Evolutionary conservation across 306 rosid species (phyloP), one percentile per base, ranked within the genome.

Genomic region (Adenanthera pavonina): DNA sequence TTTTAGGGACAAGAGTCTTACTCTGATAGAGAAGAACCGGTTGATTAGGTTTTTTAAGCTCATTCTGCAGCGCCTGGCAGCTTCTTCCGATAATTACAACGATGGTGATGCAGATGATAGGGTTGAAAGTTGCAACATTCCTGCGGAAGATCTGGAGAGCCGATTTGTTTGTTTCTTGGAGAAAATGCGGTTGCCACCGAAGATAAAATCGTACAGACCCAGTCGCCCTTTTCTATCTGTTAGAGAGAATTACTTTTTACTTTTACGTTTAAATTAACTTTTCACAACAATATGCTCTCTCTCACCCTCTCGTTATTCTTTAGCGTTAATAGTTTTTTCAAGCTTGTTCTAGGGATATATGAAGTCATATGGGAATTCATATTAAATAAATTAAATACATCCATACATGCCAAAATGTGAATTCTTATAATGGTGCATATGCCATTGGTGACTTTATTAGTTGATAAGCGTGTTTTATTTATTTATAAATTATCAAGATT

Each of bases 1-100:
- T 77, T 95, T 95, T 71, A 93, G 89, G 85, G 97, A 93, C 67
- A 90, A 85, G 84, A 92, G 87, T 33, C 82, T 95, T 69, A 85
- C 89, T 5, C 87, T 89, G 78, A 86, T 76, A 71, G 99, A 93
- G 84, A 95, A 95, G 89, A 91, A 87, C 62, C 96, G 90, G 80
- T 80, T 95, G 86, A 93, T 88, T 96, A 89, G 91, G 76, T 93
- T 95, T 84, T 90, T 93, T 83, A 93, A 92, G 90, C 96, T 92
- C 17, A 95, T 95, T 83, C 97, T 92, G 89, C 91, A 86, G 77
- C 98, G 92, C 71, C 80, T 90, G 86, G 86, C 78, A 49, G 78
- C 76, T 69, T 71, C 85, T 51, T 66, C 75, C 47, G 76, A 69
- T 72, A 83, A 36, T 49, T 43, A 52, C 41, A 71, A 59, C 46